These are phyloP conservation scores for Dothideomycetidae sp. DNA, from an alignment of 2,329 filamentous ascomycete species.

Conservation along the genomic window DNA sequence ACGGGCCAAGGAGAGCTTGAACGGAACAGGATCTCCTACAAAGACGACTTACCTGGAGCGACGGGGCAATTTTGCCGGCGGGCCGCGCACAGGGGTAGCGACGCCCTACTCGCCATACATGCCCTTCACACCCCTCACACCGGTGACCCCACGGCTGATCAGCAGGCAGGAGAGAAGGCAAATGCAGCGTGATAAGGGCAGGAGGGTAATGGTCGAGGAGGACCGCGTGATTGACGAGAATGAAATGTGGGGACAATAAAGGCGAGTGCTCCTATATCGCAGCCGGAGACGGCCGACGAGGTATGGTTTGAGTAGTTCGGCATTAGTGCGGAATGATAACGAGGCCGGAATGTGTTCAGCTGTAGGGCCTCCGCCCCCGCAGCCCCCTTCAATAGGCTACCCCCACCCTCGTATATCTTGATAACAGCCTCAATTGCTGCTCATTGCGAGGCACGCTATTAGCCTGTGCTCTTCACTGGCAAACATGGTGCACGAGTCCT, in stretches of 20 bases:
- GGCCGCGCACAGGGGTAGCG: conserved; percentile 42
- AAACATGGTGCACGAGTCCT: no score
- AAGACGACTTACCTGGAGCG: conserved; percentile 32
- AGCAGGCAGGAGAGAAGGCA: conserved; percentile 56
- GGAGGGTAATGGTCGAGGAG: conserved; percentile 44
- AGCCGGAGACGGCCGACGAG: no score
- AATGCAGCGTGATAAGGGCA: conserved; percentile 49
- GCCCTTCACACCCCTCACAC: conserved; percentile 60
- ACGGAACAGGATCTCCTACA: conserved; percentile 14
- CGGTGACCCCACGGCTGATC: conserved; percentile 61
- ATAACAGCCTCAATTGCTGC: no score
- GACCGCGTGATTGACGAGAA: conserved; percentile 43
- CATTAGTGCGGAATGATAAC: no score
- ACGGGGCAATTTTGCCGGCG: conserved; percentile 14
- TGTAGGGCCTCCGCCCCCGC: no score
- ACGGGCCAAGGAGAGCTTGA: conserved; percentile 11
- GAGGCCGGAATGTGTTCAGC: no score
- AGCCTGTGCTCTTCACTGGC: no score
- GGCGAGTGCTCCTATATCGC: no score
- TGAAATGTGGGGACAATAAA: conserved; percentile 45
- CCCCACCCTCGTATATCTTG: no score
- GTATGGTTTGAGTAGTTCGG: no score
- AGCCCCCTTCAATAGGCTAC: no score
- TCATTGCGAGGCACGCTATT: no score
- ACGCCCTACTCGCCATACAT: conserved; percentile 71